Percentiles rank a stretch among this genome's conserved stretches.
Conservation (phyloP, 2,329 filamentous ascomycete species). For the Trichoderma gracile region DNA sequence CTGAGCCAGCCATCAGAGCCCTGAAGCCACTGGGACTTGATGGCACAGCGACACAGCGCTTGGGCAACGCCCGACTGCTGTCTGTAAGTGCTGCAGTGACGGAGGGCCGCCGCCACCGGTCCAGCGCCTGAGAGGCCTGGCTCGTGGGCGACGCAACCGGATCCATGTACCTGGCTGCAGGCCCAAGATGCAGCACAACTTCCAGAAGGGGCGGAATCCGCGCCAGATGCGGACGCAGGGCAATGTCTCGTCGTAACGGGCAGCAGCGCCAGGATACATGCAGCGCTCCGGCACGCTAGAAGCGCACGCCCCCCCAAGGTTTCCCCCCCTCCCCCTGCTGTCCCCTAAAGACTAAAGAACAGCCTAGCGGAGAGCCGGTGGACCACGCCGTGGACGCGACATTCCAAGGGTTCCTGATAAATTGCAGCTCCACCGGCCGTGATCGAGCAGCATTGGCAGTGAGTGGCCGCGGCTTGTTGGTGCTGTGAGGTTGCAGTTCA, state of each 20-base stretch:
- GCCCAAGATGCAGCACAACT: slow-evolving; percentile 11
- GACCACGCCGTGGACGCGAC: slow-evolving; percentile 9
- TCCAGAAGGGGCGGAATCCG: slow-evolving; percentile 9
- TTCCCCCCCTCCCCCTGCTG: not conserved
- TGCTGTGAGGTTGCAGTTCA: not conserved
- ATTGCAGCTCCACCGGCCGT: slow-evolving; percentile 19
- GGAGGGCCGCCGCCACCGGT: slow-evolving; percentile 15
- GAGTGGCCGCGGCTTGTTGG: not conserved
- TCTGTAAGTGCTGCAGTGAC: slow-evolving; percentile 10
- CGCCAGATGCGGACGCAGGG: not conserved
- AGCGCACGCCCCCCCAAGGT: not conserved
- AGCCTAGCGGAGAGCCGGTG: slow-evolving; percentile 14
- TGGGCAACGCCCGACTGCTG: too few species aligned
- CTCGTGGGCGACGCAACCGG: not conserved
- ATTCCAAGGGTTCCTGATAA: slow-evolving; percentile 25
- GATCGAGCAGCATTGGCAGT: not conserved
- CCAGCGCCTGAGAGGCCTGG: slow-evolving; percentile 6
- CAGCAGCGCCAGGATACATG: not conserved
- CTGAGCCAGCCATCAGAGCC: slow-evolving; percentile 5
- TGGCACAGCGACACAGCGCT: too few species aligned
- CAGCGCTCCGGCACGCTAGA: slow-evolving; percentile 3
- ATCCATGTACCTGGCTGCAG: slow-evolving; percentile 12
- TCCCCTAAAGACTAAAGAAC: slow-evolving; percentile 18
- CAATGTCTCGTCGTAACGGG: slow-evolving; percentile 15
- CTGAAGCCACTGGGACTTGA: not conserved